Percentiles rank a stretch among this genome's conserved stretches.
Evolutionary conservation across 306 rosid genomes (phyloP).

Genomic region (Oxytropis ochrocephala): DNA sequence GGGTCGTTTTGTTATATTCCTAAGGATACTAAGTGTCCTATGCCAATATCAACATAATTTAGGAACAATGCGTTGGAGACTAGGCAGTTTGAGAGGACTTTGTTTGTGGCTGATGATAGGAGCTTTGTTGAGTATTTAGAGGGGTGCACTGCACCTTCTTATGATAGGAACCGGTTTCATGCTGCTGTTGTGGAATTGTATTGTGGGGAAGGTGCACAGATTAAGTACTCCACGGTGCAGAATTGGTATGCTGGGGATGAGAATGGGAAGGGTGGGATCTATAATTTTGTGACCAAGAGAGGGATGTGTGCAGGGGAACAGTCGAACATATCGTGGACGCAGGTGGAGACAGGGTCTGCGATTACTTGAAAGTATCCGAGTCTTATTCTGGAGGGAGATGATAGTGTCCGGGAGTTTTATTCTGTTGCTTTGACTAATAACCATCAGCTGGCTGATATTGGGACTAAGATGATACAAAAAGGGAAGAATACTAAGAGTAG

Average conservation of each 20-base stretch:
- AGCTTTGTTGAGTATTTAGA: slow-evolving; percentile 89
- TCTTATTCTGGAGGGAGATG: slow-evolving; percentile 92
- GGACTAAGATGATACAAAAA: slow-evolving; percentile 93
- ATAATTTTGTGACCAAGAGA: too few species aligned
- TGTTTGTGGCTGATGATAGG: slow-evolving; percentile 83
- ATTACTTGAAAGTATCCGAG: slow-evolving; percentile 98
- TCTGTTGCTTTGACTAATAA: slow-evolving; percentile 89
- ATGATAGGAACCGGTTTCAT: slow-evolving; percentile 85
- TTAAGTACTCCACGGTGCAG: slow-evolving; percentile 93
- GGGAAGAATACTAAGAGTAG: slow-evolving; percentile 88
- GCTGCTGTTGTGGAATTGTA: slow-evolving; percentile 89
- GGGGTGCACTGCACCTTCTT: slow-evolving; percentile 92
- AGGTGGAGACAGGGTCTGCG: too few species aligned
- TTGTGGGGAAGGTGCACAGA: slow-evolving; percentile 69
- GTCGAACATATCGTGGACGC: too few species aligned
- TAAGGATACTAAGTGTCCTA: slow-evolving; percentile 70
- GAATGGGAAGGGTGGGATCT: too few species aligned
- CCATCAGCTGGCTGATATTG: slow-evolving; percentile 84
- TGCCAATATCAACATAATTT: slow-evolving; percentile 86
- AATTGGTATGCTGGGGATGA: too few species aligned
- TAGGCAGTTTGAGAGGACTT: slow-evolving; percentile 89
- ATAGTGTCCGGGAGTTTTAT: slow-evolving; percentile 78
- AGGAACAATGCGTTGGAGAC: slow-evolving; percentile 81
- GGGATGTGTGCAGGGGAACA: too few species aligned
- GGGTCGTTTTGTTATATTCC: slow-evolving; percentile 88